phyloP scores from a whole-genome alignment of 345 rosid species.

The Melaleuca quinquenervia region DNA sequence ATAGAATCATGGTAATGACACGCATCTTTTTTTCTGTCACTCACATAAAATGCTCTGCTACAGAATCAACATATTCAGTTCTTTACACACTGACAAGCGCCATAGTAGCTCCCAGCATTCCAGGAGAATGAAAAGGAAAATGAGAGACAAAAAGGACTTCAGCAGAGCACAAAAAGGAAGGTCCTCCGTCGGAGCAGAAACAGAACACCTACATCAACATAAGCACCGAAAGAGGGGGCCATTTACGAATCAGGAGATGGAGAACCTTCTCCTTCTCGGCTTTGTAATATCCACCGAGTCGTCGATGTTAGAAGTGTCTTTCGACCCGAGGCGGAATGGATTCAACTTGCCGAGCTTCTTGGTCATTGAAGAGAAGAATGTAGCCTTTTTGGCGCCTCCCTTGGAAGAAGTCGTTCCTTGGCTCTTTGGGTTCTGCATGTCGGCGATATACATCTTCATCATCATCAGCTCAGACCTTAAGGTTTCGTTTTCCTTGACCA shows the following conservation, averaged over 20 bases:
- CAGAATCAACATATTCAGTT: background rate
- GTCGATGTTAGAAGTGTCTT: conserved; percentile 53
- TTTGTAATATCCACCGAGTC: conserved; percentile 40
- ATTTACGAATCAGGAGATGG: conserved; percentile 38
- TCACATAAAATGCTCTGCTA: background rate
- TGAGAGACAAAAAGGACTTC: background rate
- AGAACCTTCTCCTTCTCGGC: conserved; percentile 91
- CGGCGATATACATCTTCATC: conserved; percentile 68
- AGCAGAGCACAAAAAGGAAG: background rate
- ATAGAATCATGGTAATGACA: background rate
- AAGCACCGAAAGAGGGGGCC: background rate
- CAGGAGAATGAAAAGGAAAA: background rate
- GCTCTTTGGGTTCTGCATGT: conserved; percentile 32
- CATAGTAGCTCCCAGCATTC: background rate
- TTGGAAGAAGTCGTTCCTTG: conserved; percentile 1
- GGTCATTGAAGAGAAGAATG: conserved; percentile 75
- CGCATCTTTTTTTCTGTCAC: background rate
- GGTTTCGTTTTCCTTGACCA: conserved; percentile 75
- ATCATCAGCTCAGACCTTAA: conserved; percentile 64
- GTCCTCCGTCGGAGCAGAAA: background rate
- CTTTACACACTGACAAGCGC: background rate
- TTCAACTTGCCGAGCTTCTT: conserved; percentile 71
- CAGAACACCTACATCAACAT: background rate
- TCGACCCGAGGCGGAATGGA: conserved; percentile 67
- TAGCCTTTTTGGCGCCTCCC: background rate